Evolutionary conservation across 257 asterid genomes (phyloP), one percentile per base, ranked within the genome.

Genomic region (Ophiorrhiza pumila): DNA sequence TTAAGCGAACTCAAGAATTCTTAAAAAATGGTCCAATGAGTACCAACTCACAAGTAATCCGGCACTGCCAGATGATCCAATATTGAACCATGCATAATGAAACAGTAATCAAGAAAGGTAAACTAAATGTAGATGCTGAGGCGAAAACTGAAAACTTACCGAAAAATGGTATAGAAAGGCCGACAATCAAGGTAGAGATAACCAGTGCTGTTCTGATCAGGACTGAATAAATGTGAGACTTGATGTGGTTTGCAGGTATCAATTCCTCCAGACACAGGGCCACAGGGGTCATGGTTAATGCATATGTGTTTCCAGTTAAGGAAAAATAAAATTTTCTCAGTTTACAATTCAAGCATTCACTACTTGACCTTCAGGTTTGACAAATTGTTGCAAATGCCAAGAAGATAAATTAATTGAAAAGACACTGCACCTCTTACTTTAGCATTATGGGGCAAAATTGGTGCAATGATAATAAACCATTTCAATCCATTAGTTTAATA

Each of bases 241-340:
- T 92, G 71, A 61, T 49, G 25, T 76, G 83, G 79, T 83, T 80
- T 2, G 90, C 74, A 20, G 97, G 97, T 72, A 92, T 86, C 84
- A 95, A 35, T 77, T 95, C 98, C 82, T 95, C 99, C 22, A 95
- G 87, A 85, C 99, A 79, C 96, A 90, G 72, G 12, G 97, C 99
- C 75, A 95, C 97, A 0, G 96, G 99, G 47, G 96, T 80, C 83
- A 95, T 84, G 82, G 97, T 90, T 78, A 95, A 82, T 59, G 98
- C 98, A 86, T 89, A 92, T 42, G 93, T 92, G 76, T 74, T 42
- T 70, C 77, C 68, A 14, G 78, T 89, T 82, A 86, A 88, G 90
- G 89, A 81, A 76, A n/a, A 20, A 25, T 22, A 23, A 3, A 23
- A 14, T 7, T 27, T 52, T 52, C 20, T 9, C n/a, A 42, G 23